Evolutionary conservation across 176 grass and related monocot genomes (phyloP).

Genomic region (Aechmea fasciata): DNA sequence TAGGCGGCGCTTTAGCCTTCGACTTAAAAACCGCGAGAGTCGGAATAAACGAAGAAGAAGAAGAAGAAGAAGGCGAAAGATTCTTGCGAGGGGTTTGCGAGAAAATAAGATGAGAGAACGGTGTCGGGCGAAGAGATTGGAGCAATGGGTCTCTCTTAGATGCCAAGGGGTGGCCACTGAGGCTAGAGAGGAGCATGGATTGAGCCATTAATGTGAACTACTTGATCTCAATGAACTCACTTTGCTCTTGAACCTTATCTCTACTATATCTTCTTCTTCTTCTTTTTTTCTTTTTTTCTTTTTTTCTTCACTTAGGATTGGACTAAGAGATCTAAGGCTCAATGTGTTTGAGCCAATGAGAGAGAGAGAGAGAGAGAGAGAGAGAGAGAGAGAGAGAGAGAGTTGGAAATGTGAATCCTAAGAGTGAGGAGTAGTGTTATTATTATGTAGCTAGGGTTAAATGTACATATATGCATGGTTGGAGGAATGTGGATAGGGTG

Average conservation of each 20-base stretch:
- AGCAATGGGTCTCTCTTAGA: constrained; percentile 23
- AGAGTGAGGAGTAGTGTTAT: too few species aligned
- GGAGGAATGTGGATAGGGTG: neutral
- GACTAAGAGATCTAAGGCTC: too few species aligned
- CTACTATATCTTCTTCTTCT: too few species aligned
- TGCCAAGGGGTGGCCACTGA: constrained; percentile 19
- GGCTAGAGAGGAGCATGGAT: constrained; percentile 79
- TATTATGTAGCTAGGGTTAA: too few species aligned
- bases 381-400: too few species aligned
- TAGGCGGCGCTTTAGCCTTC: constrained; percentile 53
- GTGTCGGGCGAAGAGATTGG: constrained; percentile 26
- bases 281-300: too few species aligned
- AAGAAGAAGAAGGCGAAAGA: neutral
- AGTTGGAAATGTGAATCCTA: too few species aligned
- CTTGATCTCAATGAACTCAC: neutral
- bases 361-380: neutral
- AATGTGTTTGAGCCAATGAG: neutral
- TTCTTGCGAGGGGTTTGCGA: neutral
- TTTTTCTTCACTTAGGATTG: too few species aligned
- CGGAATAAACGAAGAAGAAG: constrained; percentile 11
- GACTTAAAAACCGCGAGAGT: constrained; percentile 66
- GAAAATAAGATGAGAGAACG: constrained; percentile 22
- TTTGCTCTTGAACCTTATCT: neutral
- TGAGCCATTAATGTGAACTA: constrained; percentile 44
- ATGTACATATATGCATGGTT: too few species aligned